Evolutionary conservation across 1,284 basidiomycete species (phyloP), one percentile per base, ranked within the genome.

Genomic region (Ustilago loliicola): DNA sequence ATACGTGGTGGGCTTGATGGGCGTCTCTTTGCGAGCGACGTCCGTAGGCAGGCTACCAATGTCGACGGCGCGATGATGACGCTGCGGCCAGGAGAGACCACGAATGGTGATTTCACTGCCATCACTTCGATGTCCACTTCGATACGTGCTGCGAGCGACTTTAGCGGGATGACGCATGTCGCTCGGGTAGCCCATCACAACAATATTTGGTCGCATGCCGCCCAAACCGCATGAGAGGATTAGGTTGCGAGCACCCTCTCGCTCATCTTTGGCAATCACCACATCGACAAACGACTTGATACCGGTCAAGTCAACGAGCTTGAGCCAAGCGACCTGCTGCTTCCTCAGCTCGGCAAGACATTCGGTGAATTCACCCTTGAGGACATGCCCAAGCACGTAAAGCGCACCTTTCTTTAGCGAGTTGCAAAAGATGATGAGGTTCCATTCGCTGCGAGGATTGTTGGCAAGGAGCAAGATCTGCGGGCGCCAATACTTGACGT

Each of bases 381-480:
- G 72, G 23, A 85, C 82, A 54, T 86, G 85, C 10, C 83, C 85
- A 3, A 86, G 75, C 10, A 86, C 77, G 56, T 86, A 86, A 27
- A 86, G 76, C 1, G 84, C 83, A 21, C 85, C 85, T 50, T 86
- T 86, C 60, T 86, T 86, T 42, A 86, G 81, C 57, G 81, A 82
- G 64, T 86, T 86, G 83, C 85, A 86, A 53, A 86, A 86, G 70
- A 86, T 86, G 73, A 86, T 85, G 51, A 85, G 66, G 67, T 86
- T 86, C 84, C 83, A 85, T 56, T 86, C 85, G 55, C 75, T 79
- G 45, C 83, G 71, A 21, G 85, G 82, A 38, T 86, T 83, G 79
- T 86, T 86, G 40, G 83, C 83, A 5, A 86, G 69, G 30, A 86
- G 73, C 50, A 86, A 61, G 60, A 86, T 82, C 66, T 86, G 85